These are phyloP conservation scores for Neurospora sp. DNA, from an alignment of 495 filamentous ascomycete genomes.

Conservation along the genomic window DNA sequence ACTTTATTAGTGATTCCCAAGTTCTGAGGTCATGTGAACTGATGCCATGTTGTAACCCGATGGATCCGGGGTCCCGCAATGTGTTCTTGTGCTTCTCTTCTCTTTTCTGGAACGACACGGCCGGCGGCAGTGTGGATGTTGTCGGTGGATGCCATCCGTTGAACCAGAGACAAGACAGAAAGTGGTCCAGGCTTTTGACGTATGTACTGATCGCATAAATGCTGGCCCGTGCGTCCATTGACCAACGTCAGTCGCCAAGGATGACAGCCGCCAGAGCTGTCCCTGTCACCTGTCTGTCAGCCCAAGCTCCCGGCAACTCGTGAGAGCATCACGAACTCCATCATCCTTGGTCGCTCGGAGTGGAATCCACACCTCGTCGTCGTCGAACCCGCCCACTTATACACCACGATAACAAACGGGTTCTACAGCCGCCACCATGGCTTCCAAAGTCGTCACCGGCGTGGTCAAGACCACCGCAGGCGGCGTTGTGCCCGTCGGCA, in stretches of 20 bases:
- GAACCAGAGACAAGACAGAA: neutral
- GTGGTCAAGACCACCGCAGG: slow-evolving; percentile 39
- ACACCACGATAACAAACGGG: neutral
- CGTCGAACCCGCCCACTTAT: neutral
- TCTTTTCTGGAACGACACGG: neutral
- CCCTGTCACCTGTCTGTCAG: neutral
- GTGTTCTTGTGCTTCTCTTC: neutral
- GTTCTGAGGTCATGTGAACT: neutral
- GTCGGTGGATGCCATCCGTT: neutral
- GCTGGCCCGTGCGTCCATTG: neutral
- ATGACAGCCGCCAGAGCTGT: neutral
- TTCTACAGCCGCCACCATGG: slow-evolving; percentile 32
- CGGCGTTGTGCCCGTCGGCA: slow-evolving; percentile 35
- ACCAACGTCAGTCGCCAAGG: neutral
- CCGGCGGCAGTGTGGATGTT: neutral
- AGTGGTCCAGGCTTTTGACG: neutral
- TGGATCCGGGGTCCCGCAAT: neutral
- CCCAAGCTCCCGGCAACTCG: neutral
- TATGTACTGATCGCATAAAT: neutral
- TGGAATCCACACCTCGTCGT: neutral
- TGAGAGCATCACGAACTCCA: neutral
- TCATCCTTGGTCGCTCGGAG: neutral
- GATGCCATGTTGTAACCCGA: neutral
- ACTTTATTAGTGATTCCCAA: neutral
- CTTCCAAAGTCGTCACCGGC: slow-evolving; percentile 44